Evolutionary conservation across 179 eudicot species (phyloP).

Genomic region (Gypsophila paniculata): DNA sequence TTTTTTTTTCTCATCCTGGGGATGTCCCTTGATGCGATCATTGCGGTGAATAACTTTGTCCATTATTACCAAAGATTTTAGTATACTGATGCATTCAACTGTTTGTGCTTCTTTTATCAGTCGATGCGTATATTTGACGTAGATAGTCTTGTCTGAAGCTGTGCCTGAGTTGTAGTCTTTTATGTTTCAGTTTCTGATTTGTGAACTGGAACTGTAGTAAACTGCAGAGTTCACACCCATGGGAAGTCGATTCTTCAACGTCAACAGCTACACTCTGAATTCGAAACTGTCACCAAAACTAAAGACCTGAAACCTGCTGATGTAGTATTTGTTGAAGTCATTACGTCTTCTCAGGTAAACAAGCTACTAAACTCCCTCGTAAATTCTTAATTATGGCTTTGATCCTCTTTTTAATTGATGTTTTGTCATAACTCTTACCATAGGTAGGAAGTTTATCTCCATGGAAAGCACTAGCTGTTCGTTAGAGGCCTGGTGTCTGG

Average conservation of each 20-base stretch:
- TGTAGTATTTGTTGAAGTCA: constrained; percentile 55
- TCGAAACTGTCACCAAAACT: constrained; percentile 35
- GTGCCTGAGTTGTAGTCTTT: too few species aligned
- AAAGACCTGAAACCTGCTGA: constrained; percentile 43
- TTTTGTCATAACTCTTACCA: background rate
- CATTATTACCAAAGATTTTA: too few species aligned
- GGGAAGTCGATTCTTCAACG: constrained; percentile 73
- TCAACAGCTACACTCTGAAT: constrained; percentile 61
- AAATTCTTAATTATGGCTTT: background rate
- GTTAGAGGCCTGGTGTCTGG: constrained; percentile 71
- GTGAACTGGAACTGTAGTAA: background rate
- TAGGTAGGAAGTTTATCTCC: constrained; percentile 66
- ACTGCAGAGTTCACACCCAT: constrained; percentile 47
- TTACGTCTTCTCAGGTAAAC: constrained; percentile 61
- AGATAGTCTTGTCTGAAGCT: too few species aligned
- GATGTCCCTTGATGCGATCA: too few species aligned
- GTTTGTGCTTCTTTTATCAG: too few species aligned
- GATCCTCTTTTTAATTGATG: background rate
- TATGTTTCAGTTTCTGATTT: background rate
- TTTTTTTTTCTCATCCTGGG: too few species aligned
- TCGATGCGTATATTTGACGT: too few species aligned
- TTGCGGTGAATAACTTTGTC: too few species aligned
- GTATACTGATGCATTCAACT: too few species aligned
- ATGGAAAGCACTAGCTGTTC: constrained; percentile 54
- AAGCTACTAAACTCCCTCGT: background rate